A percentile compares a stretch with the other conserved stretches of the same genome.
These are phyloP conservation scores for Pelargonium myrrhifolium DNA, from an alignment of 441 rosid species.

Conservation along the genomic window DNA sequence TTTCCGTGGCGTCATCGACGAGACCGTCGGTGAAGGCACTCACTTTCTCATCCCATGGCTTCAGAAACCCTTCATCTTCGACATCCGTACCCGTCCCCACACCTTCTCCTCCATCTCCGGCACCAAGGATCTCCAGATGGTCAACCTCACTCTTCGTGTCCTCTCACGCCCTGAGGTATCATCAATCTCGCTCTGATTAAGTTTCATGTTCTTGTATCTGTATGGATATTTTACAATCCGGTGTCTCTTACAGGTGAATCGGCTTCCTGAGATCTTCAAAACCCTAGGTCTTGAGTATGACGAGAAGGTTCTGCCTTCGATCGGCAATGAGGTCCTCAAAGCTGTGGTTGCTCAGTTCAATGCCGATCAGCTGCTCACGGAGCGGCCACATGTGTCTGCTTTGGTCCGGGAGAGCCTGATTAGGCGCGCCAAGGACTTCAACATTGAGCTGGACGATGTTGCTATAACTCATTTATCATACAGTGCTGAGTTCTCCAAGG, in stretches of 20 bases:
- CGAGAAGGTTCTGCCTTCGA: conserved; percentile 91
- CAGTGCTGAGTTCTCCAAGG: conserved; percentile 81
- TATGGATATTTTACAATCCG: neutral
- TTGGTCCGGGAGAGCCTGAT: conserved; percentile 62
- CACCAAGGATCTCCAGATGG: conserved; percentile 98
- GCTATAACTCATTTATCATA: conserved; percentile 92
- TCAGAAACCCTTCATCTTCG: conserved; percentile 78
- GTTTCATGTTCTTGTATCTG: neutral
- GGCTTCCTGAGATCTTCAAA: conserved; percentile 72
- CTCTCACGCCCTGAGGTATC: conserved; percentile 87
- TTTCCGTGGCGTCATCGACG: conserved; percentile 72
- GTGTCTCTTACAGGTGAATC: conserved; percentile 34
- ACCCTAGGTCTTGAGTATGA: conserved; percentile 89
- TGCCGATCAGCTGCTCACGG: conserved; percentile 95
- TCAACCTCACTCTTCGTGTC: conserved; percentile 85
- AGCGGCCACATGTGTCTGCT: conserved; percentile 88
- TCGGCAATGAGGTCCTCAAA: conserved; percentile 89
- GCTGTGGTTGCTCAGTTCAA: conserved; percentile 95
- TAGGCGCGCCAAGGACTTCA: conserved; percentile 77
- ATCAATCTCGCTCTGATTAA: neutral
- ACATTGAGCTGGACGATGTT: conserved; percentile 78
- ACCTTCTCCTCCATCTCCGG: conserved; percentile 91
- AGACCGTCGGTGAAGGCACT: conserved; percentile 77
- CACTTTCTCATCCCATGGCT: conserved; percentile 85
- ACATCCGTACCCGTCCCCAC: conserved; percentile 83